A percentile compares a stretch with the other conserved stretches of the same genome.
phyloP scores from a whole-genome alignment of 2,329 filamentous ascomycete species.

The Lasiodiplodia gonubiensis region DNA sequence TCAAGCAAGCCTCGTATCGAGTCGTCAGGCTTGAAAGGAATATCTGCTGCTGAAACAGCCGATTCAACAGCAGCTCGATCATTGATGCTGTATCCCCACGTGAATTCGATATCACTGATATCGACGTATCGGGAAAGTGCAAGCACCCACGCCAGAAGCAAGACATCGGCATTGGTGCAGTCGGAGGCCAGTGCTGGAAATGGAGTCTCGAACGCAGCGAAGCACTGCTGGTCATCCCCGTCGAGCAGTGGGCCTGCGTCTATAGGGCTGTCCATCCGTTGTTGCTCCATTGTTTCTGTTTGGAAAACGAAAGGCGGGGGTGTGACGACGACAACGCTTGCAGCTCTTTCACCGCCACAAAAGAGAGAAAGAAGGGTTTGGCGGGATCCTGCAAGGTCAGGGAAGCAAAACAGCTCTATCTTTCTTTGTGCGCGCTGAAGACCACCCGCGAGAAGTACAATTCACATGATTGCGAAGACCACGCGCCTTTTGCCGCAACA shows the following conservation, averaged over 20 bases:
- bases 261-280: constrained; percentile 7
- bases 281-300: constrained; percentile 2
- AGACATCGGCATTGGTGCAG: not conserved
- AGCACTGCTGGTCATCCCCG: not conserved
- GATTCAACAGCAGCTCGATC: not conserved
- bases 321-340: not conserved
- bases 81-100: constrained; percentile 7
- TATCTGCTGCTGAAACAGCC: not conserved
- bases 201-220: not conserved
- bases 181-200: not conserved
- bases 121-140: constrained; percentile 3
- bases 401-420: too few species aligned
- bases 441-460: not conserved
- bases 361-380: not conserved
- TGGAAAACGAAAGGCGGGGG: not conserved
- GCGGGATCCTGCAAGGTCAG: not conserved
- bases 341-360: not conserved
- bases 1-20: not conserved
- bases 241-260: not conserved
- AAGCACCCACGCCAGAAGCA: constrained; percentile 22
- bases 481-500: not conserved
- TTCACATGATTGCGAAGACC: not conserved
- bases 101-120: constrained; percentile 6
- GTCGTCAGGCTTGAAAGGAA: not conserved
- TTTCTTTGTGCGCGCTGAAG: not conserved